phyloP scores from a whole-genome alignment of 345 rosid genomes.

The Lepidium aucheri region DNA sequence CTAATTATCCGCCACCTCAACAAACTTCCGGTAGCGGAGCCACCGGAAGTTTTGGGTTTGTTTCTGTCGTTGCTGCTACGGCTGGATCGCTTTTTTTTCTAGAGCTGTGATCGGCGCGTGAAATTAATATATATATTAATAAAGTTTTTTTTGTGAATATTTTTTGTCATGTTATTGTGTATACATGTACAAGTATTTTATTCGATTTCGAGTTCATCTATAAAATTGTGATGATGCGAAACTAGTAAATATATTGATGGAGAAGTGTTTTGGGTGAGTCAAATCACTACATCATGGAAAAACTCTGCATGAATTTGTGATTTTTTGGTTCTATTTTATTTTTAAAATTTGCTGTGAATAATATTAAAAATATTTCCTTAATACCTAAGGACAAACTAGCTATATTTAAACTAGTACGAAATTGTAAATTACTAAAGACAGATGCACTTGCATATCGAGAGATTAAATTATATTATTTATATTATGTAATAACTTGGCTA shows the following conservation, averaged over 20 bases:
- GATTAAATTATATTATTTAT: too few species aligned
- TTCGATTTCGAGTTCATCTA: background rate
- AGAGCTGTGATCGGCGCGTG: constrained; percentile 11
- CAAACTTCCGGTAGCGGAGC: background rate
- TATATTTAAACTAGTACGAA: too few species aligned
- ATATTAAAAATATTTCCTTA: background rate
- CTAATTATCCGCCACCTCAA: background rate
- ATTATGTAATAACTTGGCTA: too few species aligned
- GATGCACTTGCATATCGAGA: too few species aligned
- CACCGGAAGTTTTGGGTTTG: constrained; percentile 3
- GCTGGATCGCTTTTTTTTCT: constrained; percentile 32
- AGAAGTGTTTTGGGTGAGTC: too few species aligned
- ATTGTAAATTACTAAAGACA: too few species aligned
- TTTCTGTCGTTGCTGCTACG: constrained; percentile 3
- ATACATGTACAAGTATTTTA: constrained; percentile 7
- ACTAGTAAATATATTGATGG: background rate
- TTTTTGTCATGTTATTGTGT: background rate
- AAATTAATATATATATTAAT: background rate
- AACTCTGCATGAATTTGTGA: background rate
- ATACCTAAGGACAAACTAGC: too few species aligned
- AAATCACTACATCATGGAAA: background rate
- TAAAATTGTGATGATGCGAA: background rate
- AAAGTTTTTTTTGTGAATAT: background rate
- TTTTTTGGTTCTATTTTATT: background rate
- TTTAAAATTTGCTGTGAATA: background rate